Base-by-base conservation (phyloP, 306 rosid genomes). In the Prunus davidiana region DNA sequence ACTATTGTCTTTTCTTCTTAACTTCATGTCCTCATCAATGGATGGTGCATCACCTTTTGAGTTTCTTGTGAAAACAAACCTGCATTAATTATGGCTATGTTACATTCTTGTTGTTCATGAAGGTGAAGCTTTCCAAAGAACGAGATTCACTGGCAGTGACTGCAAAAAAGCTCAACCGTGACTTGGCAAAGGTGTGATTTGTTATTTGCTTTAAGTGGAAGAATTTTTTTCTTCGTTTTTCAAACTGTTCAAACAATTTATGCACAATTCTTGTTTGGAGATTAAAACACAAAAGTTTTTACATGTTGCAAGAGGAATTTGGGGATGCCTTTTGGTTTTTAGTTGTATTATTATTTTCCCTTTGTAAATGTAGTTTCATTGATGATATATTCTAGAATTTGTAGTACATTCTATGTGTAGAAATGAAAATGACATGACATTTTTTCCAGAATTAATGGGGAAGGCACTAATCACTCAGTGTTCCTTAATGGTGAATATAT, bases 141-240 rank as follows among this genome's bases (percentile, higher is more conserved):
- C 83, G 97, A 49, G 98, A 91, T 87, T 85, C 93, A 47, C 72
- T 88, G 79, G 86, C 91, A 60, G 82, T 86, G 81, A 85, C 92
- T 6, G 79, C 90, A 0, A 93, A 91, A 79, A 93, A 89, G 82
- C 85, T 93, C 20, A 84, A 92, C 79, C 92, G 97, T 63, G 98
- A 93, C 78, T 86, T 89, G 82, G 88, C 97, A 20, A 93, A 91
- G 93, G 98, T 93, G 69, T 57, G 72, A 38, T 62, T 12, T 55
- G 13, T 34, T 22, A 38, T 18, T 65, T 78, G 15, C 54, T 60
- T 69, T 67, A 6, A 16, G 9, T 46, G 60, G 70, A 24, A 12
- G 43, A 22, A 6, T 38, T 24, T 60, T 7, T 32, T 30, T 32
- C 25, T 46, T 12, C n/a, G 3, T 54, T 52, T 4, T 13, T 6